Percentiles rank a stretch among this genome's conserved stretches.
Evolutionary conservation across 2,329 filamentous ascomycete genomes (phyloP).

Genomic region (Alternaria ventricosa): DNA sequence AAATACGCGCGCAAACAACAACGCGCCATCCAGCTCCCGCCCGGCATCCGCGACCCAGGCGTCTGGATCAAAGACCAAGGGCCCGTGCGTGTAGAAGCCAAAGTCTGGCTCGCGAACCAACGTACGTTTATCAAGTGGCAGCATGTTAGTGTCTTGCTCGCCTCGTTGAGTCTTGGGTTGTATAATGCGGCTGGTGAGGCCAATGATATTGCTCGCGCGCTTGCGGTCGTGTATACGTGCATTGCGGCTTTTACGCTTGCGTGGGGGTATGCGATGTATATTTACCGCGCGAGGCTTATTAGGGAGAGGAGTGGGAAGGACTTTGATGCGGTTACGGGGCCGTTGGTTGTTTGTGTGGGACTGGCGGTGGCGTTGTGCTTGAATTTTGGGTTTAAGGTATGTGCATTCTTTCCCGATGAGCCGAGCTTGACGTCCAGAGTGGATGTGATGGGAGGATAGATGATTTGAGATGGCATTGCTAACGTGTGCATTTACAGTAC

Average conservation of each 20-base stretch:
- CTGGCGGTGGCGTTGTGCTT: constrained; percentile 78
- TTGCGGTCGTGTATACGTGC: constrained; percentile 82
- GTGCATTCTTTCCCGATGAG: constrained; percentile 7
- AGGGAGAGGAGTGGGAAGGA: constrained; percentile 85
- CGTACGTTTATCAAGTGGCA: constrained; percentile 99
- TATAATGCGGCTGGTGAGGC: constrained; percentile 83
- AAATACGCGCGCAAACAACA: constrained; percentile 64
- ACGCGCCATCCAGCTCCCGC: constrained; percentile 68
- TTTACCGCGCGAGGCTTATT: constrained; percentile 78
- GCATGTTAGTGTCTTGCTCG: constrained; percentile 88
- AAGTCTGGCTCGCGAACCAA: constrained; percentile 98
- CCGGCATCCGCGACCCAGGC: constrained; percentile 84
- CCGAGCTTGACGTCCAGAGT: too few relatives aligned
- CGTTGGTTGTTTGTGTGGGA: constrained; percentile 80
- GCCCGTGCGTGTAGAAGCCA: constrained; percentile 90
- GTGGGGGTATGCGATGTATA: constrained; percentile 89
- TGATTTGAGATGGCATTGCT: not conserved
- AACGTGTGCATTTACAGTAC: constrained; percentile 22
- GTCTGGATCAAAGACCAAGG: constrained; percentile 95
- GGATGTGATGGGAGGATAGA: not conserved
- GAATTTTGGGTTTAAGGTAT: constrained; percentile 87
- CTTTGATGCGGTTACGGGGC: constrained; percentile 88
- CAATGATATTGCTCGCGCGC: constrained; percentile 74
- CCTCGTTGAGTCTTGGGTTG: constrained; percentile 81
- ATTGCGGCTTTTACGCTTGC: constrained; percentile 82